Base-by-base conservation (phyloP, 75 land plant species). In the Pseudotsuga menziesii region DNA sequence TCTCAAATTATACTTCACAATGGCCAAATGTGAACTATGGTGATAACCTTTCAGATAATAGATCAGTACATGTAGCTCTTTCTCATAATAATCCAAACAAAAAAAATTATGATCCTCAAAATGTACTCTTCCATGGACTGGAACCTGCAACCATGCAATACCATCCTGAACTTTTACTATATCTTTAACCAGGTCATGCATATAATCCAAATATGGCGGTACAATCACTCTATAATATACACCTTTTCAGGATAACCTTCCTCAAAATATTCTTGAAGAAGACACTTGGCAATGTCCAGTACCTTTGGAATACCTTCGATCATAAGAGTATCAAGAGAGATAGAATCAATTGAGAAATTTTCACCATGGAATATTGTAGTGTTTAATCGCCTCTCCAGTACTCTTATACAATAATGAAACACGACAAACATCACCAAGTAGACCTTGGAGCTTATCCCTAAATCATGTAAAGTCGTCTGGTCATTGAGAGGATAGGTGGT, bases 221-320 rank as follows among this genome's bases (percentile, higher is more conserved):
- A 91, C 78, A 48, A 94, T 75, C 0, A 94, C 88, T 25, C 79
- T n/a, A n/a, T n/a, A n/a, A n/a, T 79, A 70, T 88, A 89, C 35
- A 94, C 78, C 78, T 91, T 91, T 26, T 92, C 97, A 3, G 97
- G 97, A 73, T 94, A 94, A 55, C 81, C 62, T 59, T 89, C 80
- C 78, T 89, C 87, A 64, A 94, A 91, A 78, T 91, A 94, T 75
- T 91, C 97, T 35, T 84, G 85, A 13, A 94, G 73, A 0, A 85
- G 89, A 41, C 83, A 55, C 75, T 80, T 86, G 74, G 91, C 85
- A 15, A 69, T 78, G 0, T 86, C 87, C 22, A 94, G 83, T 22
- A 61, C 58, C 62, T 88, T 91, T 5, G 97, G 94, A 17, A 94
- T 62, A 4, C 97, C 94, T 64, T 87, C 87, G 12, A 94, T 79